Percentiles rank a stretch among this genome's conserved stretches.
Evolutionary conservation across 1,284 basidiomycete species (phyloP).

Genomic region (Bondarzewia mesenterica): DNA sequence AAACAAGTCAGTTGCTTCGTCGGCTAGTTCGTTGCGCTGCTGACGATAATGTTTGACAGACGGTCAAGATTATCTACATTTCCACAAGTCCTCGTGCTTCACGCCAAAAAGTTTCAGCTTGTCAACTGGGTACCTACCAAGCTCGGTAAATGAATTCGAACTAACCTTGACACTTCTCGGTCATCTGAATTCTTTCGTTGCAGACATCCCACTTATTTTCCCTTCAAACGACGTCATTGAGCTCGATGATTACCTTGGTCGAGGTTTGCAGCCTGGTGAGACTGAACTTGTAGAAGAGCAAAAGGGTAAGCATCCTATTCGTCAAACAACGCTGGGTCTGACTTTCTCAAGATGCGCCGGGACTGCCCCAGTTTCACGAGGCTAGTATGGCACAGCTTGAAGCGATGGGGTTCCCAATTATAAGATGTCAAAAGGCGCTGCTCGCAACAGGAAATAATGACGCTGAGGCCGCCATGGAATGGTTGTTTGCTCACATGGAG

Average conservation of each 20-base stretch:
- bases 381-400: constrained; percentile 70
- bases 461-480: constrained; percentile 86
- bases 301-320: constrained; percentile 22
- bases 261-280: constrained; percentile 72
- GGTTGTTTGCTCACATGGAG: constrained; percentile 95
- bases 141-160: constrained; percentile 51
- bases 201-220: constrained; percentile 84
- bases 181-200: too few relatives aligned
- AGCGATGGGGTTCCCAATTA: constrained; percentile 81
- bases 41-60: constrained; percentile 28
- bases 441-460: constrained; percentile 81
- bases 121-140: constrained; percentile 98
- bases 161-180: neutral
- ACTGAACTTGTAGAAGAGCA: constrained; percentile 58
- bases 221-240: constrained; percentile 52
- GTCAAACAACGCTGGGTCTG: neutral
- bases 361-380: constrained; percentile 62
- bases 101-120: constrained; percentile 92
- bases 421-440: constrained; percentile 84
- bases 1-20: constrained; percentile 37
- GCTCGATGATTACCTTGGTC: constrained; percentile 67
- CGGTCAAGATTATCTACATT: constrained; percentile 77
- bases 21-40: neutral
- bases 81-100: constrained; percentile 84
- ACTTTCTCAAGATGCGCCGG: neutral